Evolutionary conservation across 1,284 basidiomycete species (phyloP).

Genomic region (Melampsora larici-populina): DNA sequence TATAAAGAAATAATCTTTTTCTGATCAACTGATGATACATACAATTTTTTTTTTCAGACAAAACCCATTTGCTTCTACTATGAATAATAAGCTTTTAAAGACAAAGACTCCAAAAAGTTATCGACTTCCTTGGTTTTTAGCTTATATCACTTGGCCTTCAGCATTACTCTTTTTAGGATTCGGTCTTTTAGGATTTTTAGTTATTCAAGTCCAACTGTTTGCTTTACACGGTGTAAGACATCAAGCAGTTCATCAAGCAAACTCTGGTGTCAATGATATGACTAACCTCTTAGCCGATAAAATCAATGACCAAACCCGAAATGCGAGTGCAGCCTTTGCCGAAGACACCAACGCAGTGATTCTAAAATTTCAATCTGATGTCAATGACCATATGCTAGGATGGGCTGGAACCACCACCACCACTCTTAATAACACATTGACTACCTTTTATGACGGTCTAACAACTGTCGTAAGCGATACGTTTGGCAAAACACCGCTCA

Average conservation of each 20-base stretch:
- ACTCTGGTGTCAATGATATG: constrained; percentile 13
- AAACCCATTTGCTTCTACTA: constrained; percentile 14
- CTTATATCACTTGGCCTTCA: constrained; percentile 30
- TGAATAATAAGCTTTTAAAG: constrained; percentile 6
- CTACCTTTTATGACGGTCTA: constrained; percentile 37
- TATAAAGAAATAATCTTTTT: not conserved
- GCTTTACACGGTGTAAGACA: constrained; percentile 17
- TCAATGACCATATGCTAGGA: constrained; percentile 39
- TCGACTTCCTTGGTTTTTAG: constrained; percentile 33
- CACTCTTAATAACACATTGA: constrained; percentile 37
- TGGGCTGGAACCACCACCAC: constrained; percentile 40
- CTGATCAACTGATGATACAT: not conserved
- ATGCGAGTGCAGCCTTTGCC: constrained; percentile 30
- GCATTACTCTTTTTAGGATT: constrained; percentile 30
- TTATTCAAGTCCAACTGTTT: constrained; percentile 29
- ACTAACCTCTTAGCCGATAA: constrained; percentile 30
- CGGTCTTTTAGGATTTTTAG: constrained; percentile 18
- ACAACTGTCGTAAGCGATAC: constrained; percentile 30
- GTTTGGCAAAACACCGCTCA: constrained; percentile 34
- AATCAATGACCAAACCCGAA: constrained; percentile 27
- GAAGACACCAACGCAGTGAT: constrained; percentile 37
- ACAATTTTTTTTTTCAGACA: constrained; percentile 11
- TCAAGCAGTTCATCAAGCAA: constrained; percentile 31
- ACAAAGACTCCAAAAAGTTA: constrained; percentile 1
- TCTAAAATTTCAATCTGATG: constrained; percentile 26